phyloP scores from a whole-genome alignment of 192 early-diverging fungal species.

The Pecoramyces ruminantium region DNA sequence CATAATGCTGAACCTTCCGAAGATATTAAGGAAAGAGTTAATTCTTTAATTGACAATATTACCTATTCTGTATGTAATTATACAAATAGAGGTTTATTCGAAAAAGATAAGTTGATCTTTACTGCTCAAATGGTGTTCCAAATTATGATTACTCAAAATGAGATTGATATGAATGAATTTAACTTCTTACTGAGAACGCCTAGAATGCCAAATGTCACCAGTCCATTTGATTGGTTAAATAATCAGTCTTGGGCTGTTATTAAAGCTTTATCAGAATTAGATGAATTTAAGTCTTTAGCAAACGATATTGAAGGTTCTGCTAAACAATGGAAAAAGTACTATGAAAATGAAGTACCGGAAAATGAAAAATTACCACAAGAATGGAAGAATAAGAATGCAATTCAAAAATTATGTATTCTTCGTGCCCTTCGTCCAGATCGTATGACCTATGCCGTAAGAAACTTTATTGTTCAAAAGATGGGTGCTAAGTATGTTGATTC shows the following conservation, averaged over 20 bases:
- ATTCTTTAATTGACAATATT: slow-evolving; percentile 36
- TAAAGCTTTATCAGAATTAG: slow-evolving; percentile 36
- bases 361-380: slow-evolving; percentile 48
- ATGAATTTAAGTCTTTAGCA: slow-evolving; percentile 30
- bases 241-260: slow-evolving; percentile 32
- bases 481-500: slow-evolving; percentile 35
- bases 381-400: slow-evolving; percentile 47
- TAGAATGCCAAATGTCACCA: slow-evolving; percentile 19
- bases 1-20: slow-evolving; percentile 29
- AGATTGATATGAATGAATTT: slow-evolving; percentile 34
- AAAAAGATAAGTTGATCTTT: slow-evolving; percentile 45
- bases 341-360: slow-evolving; percentile 43
- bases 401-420: slow-evolving; percentile 46
- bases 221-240: slow-evolving; percentile 40
- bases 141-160: slow-evolving; percentile 29
- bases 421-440: slow-evolving; percentile 40
- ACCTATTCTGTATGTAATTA: slow-evolving; percentile 44
- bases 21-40: slow-evolving; percentile 41
- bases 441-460: slow-evolving; percentile 43
- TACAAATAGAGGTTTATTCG: slow-evolving; percentile 44
- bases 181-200: slow-evolving; percentile 40
- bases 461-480: slow-evolving; percentile 40
- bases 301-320: slow-evolving; percentile 46
- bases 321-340: slow-evolving; percentile 53
- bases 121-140: slow-evolving; percentile 49